Evolutionary conservation across 1,284 basidiomycete species (phyloP).

Genomic region (Ceratobasidium sp.): DNA sequence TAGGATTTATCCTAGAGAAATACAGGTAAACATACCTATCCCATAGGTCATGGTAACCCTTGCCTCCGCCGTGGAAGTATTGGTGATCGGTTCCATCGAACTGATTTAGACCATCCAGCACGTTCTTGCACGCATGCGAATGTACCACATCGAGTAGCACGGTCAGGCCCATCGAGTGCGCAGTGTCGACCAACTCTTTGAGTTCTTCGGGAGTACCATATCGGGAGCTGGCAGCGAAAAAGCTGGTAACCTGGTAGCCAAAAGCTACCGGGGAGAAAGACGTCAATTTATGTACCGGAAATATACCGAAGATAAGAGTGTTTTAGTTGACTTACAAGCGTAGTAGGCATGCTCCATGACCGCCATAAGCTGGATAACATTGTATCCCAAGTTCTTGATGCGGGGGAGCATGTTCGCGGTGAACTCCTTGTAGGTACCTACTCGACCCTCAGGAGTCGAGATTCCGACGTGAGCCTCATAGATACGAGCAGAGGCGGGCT

Average conservation of each 20-base stretch:
- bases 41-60: constrained; percentile 95
- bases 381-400: constrained; percentile 92
- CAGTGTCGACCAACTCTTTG: constrained; percentile 93
- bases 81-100: constrained; percentile 96
- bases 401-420: constrained; percentile 83
- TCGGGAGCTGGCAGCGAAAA: constrained; percentile 96
- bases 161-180: constrained; percentile 90
- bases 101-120: constrained; percentile 91
- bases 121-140: constrained; percentile 98
- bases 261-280: constrained; percentile 66
- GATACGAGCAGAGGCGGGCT: constrained; percentile 78
- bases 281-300: constrained; percentile 28
- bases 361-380: constrained; percentile 96
- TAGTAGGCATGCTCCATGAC: constrained; percentile 99
- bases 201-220: constrained; percentile 95
- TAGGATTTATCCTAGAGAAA: not conserved
- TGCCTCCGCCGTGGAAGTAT: constrained; percentile 94
- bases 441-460: constrained; percentile 83
- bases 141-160: constrained; percentile 97
- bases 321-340: constrained; percentile 70
- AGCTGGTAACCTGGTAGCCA: constrained; percentile 96
- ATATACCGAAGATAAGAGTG: constrained; percentile 4
- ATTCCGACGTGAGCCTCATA: constrained; percentile 99
- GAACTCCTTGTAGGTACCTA: constrained; percentile 97
- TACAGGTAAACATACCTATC: constrained; percentile 59